Conservation (phyloP, 257 asterid genomes). For the Ophiorrhiza pumila region DNA sequence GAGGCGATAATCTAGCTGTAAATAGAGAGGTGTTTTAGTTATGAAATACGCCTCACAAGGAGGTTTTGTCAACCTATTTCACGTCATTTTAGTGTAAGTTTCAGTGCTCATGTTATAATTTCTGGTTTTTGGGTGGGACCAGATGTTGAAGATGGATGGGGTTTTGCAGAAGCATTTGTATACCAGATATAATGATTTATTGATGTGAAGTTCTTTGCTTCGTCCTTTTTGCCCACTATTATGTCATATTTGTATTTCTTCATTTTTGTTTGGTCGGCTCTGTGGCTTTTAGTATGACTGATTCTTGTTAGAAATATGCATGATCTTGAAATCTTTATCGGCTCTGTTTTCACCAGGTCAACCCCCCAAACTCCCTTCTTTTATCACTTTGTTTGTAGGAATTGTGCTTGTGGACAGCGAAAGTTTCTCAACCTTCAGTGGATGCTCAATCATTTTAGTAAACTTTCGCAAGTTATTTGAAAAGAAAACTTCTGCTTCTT, state of each 20-base stretch:
- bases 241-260: background rate
- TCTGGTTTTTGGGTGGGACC: slow-evolving; percentile 81
- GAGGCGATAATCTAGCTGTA: slow-evolving; percentile 27
- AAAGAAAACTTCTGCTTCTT: too few species aligned
- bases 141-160: slow-evolving; percentile 78
- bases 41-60: slow-evolving; percentile 26
- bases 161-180: slow-evolving; percentile 61
- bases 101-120: slow-evolving; percentile 28
- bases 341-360: background rate
- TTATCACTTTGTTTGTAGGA: background rate
- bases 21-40: slow-evolving; percentile 21
- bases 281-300: background rate
- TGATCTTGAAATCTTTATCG: background rate
- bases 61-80: slow-evolving; percentile 21
- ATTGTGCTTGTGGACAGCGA: background rate
- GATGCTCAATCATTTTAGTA: background rate
- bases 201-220: background rate
- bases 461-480: background rate
- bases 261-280: background rate
- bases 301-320: background rate
- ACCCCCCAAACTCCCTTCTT: too few species aligned
- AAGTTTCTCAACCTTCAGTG: background rate
- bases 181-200: slow-evolving; percentile 21
- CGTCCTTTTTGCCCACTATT: background rate
- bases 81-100: slow-evolving; percentile 25